Evolutionary conservation across 495 filamentous ascomycete species (phyloP), one percentile per base, ranked within the genome.

Genomic region (Beverwykella pulmonaria): DNA sequence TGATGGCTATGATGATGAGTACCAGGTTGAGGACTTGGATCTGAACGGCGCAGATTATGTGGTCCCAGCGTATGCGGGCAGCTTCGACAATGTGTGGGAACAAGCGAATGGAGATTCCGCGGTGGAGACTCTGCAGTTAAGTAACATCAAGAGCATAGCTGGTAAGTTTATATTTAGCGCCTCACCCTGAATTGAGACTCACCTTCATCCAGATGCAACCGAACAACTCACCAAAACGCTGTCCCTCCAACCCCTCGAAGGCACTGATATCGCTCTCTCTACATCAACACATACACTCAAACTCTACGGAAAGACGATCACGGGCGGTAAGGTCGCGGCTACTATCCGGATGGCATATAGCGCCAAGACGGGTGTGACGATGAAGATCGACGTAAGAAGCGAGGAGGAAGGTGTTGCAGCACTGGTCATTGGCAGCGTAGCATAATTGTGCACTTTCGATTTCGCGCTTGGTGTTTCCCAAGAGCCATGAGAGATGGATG

Each of bases 31-130:
- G 62, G 93, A 97, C 73, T 86, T 98, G 59, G 95, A 98, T 53
- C 84, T 98, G 56, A 84, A 84, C 30, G 93, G 93, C 63, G 92
- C 90, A 70, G 95, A 98, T 75, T 98, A 98, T 76, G 84, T 98
- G 57, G 86, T 94, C 59, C 95, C 95, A 14, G 86, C 92, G 3
- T 98, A 96, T 72, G 92, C 93, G 1, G 89, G 92, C 74, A 95
- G 90, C 81, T 98, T 98, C 78, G 91, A 91, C 63, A 92, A 96
- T 74, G 83, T 97, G n/a, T 98, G 94, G 94, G 91, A 96, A 76
- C 91, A 96, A 76, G 89, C 94, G 20, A 90, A 90, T 15, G 91
- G 92, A 29, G 92, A 97, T 61, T 92, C 96, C 72, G 90, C 90
- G 6, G 89, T 89, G 61, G 95, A 98, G 80, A 98, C 94, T 48